phyloP scores from a whole-genome alignment of 495 filamentous ascomycete species.

The Penicillium tannophilum region DNA sequence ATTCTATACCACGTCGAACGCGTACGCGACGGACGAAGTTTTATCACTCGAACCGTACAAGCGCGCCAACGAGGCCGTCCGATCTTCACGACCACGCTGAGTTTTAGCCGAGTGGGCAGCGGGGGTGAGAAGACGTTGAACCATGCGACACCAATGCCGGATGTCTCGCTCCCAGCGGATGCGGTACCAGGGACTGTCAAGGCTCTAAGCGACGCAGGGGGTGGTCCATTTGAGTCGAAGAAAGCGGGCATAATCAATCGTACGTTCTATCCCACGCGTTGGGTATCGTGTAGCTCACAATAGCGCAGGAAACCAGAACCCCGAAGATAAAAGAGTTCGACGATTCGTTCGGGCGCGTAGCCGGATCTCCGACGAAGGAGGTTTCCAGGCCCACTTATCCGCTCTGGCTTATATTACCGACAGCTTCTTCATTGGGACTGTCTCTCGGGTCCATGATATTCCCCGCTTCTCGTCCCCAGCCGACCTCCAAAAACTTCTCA shows the following conservation, averaged over 20 bases:
- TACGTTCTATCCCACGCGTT: slow-evolving; percentile 24
- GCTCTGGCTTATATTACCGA: slow-evolving; percentile 94
- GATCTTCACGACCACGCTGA: slow-evolving; percentile 94
- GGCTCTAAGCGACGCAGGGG: slow-evolving; percentile 32
- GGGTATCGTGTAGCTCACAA: slow-evolving; percentile 3
- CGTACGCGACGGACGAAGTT: slow-evolving; percentile 87
- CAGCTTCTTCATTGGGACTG: slow-evolving; percentile 89
- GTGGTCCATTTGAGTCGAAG: slow-evolving; percentile 46
- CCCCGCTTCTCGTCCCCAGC: slow-evolving; percentile 58
- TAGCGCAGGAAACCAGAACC: slow-evolving; percentile 39
- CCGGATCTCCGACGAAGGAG: slow-evolving; percentile 67
- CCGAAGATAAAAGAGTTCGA: slow-evolving; percentile 68
- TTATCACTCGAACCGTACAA: slow-evolving; percentile 92
- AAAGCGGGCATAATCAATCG: slow-evolving; percentile 47
- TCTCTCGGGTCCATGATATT: slow-evolving; percentile 72
- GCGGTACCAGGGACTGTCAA: slow-evolving; percentile 22
- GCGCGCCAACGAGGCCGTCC: slow-evolving; percentile 83
- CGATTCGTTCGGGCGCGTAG: slow-evolving; percentile 82
- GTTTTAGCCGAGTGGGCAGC: slow-evolving; percentile 74
- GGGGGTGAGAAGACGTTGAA: slow-evolving; percentile 62
- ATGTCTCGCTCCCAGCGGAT: slow-evolving; percentile 30
- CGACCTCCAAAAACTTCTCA: slow-evolving; percentile 39
- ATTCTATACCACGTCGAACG: slow-evolving; percentile 92
- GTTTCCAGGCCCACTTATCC: slow-evolving; percentile 75
- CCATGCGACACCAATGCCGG: slow-evolving; percentile 39